These are phyloP conservation scores for Boletus rufocinnamomeus DNA, from an alignment of 768 basidiomycete species.

Conservation along the genomic window DNA sequence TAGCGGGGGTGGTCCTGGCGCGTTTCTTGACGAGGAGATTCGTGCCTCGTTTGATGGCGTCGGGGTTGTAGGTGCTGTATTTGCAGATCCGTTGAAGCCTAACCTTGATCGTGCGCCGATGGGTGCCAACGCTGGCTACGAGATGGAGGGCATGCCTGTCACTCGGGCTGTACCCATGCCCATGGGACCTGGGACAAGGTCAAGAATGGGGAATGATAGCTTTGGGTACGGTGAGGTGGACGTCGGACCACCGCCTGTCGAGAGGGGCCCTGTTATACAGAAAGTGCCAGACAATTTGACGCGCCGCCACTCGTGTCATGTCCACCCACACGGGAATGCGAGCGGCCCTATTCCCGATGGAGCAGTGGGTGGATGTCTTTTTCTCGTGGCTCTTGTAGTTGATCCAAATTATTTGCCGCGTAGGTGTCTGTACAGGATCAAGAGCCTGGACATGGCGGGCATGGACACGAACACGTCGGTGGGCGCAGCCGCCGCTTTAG, in stretches of 20 bases:
- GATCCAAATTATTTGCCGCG: neutral
- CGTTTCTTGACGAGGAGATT: constrained; percentile 26
- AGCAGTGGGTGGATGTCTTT: constrained; percentile 7
- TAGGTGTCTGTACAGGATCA: constrained; percentile 10
- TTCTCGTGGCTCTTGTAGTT: neutral
- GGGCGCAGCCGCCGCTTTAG: constrained; percentile 20
- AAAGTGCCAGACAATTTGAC: neutral
- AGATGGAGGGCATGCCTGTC: constrained; percentile 6
- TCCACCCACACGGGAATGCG: neutral
- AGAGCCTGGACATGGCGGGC: neutral
- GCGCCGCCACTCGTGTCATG: neutral
- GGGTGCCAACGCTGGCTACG: neutral
- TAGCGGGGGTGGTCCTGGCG: neutral
- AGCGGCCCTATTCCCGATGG: neutral
- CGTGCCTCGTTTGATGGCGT: constrained; percentile 19
- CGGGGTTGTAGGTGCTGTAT: neutral
- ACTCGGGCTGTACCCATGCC: constrained; percentile 12
- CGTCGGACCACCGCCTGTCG: neutral
- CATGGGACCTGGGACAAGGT: neutral
- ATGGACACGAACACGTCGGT: neutral
- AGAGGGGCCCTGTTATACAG: neutral
- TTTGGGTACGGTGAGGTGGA: constrained; percentile 1
- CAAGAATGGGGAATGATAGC: neutral
- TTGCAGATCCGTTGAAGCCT: neutral
- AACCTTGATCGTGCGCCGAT: neutral